Evolutionary conservation across 1,139 yeast species (phyloP), one percentile per base, ranked within the genome.

Genomic region (Lodderomyces margitis): DNA sequence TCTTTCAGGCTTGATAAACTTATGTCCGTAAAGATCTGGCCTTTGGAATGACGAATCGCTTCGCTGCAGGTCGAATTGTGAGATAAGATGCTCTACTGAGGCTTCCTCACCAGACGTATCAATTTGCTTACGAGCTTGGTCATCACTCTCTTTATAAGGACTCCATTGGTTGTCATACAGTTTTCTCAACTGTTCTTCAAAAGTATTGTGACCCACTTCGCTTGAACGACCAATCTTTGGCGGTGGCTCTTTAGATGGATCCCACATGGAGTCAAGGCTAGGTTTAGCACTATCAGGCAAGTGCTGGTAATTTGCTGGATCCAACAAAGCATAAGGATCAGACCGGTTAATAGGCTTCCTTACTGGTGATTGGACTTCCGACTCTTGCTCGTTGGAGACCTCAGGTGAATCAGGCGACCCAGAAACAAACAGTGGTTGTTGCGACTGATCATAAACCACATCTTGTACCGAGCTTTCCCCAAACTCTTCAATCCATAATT

Each of bases 231-330:
- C 19, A 15, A 3, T 15, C 30, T 48, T 49, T 32, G 68, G 63
- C 30, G 77, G 77, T n/a, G 69, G 58, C 41, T 59, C 65, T 14
- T 39, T 52, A 0, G 73, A 51, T 2, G 76, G 68, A 41, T 72
- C 70, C 77, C 77, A 72, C 39, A 56, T 49, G 5, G 67, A 51
- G 37, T 64, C 72, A 14, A 50, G 50, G 9, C 61, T 53, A n/a
- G 52, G 56, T 25, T 44, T 50, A 38, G 45, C 43, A 20, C 46
- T 40, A 40, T 45, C 50, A 21, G 58, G 54, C 41, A 58, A 52
- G 8, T 55, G 55, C 38, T 54, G 57, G 47, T 66, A 67, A 40
- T 57, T 59, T 12, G 50, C 52, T 1, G 71, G 71, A 42, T 67
- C 49, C 10, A 49, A 39, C 30, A 49, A 48, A 2, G 48, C 59